Evolutionary conservation across 768 basidiomycete genomes (phyloP), one percentile per base, ranked within the genome.

Genomic region (Mycena metata): DNA sequence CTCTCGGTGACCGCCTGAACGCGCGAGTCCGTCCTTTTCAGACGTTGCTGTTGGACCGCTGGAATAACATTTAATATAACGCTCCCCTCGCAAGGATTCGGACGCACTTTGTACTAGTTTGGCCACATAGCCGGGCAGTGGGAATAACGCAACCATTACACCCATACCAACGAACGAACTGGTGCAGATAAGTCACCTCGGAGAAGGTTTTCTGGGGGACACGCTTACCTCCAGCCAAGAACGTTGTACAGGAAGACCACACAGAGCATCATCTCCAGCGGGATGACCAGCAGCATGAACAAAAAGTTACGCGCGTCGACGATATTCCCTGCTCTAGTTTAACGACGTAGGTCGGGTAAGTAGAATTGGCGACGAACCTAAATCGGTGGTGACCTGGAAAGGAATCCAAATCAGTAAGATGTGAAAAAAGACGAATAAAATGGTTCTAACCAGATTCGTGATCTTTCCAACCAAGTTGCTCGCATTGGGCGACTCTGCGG

Each of bases 381-480:
- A 39, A 39, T 39, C 39, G 39, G 39, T 39, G 39, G 39, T 39
- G 39, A 39, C 39, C 39, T 39, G 15, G 39, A 39, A 39, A 39
- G 39, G 15, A 15, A 39, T 39, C 10, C 15, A 39, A 15, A 15
- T 39, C 39, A 39, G 39, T 30, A 30, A 15, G n/a, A 39, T 39
- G 11, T n/a, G 39, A 2, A 9, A 39, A 43, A 24, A 11, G n/a
- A 8, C 43, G n/a, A 10, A 43, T 11, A 59, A 19, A 52, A 93
- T 91, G 1, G 90, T 88, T 8, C 90, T 88, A 33, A 93, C 86
- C 13, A 94, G 79, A 61, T 93, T 94, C 76, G 91, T 94, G 75
- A 95, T 89, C 75, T 88, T 91, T 12, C 94, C 93, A 42, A 89
- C 86, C 21, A 92, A 77, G 73, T 90, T 89, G 10, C 79, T 79